Base-by-base conservation (phyloP, 2,329 filamentous ascomycete genomes). In the Xylaria sp. region DNA sequence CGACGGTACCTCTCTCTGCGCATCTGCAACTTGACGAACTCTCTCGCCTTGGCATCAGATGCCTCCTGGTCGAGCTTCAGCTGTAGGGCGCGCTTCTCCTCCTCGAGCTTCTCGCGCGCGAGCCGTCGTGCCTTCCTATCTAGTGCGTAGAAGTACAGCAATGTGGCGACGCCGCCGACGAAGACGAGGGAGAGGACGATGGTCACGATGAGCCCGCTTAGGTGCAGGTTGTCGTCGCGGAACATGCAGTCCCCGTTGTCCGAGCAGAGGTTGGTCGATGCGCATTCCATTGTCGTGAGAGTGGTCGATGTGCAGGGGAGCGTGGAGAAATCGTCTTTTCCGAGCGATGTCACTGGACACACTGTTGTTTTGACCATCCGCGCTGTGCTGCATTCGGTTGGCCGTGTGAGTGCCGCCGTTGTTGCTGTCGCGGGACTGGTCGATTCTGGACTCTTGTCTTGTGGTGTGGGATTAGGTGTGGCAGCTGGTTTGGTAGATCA, bases 81-180 rank as follows among this genome's bases (percentile, higher is more conserved):
- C 5, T n/a, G 3, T 6, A 57, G 34, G 6, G 7, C 10, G 59
- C 84, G 82, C 30, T 81, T 82, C n/a, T 81, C 82, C 52, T 84
- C 84, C 78, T 87, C 85, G 66, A 81, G 81, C 70, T 82, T 81
- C 66, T 82, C 82, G 62, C 77, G 77, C 39, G 81, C 76, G 55
- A 80, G 78, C 76, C 81, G 81, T 73, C 85, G 80, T 72, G 80
- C 71, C 76, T 77, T 77, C 72, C 82, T 80, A 72, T 88, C 86
- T 69, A 80, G 79, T 80, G 82, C 85, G 83, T 84, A 87, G 71
- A 84, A 79, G 80, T 83, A 83, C 74, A 83, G 81, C 64, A 88
- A 76, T 69, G 78, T 72, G 56, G 73, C 77, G 67, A 84, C 68
- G 70, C 80, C 77, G 60, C 80, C 50, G 70, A 78, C 75, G 68